These are phyloP conservation scores for Aureoboletus auriporus DNA, from an alignment of 768 basidiomycete species.

Conservation along the genomic window DNA sequence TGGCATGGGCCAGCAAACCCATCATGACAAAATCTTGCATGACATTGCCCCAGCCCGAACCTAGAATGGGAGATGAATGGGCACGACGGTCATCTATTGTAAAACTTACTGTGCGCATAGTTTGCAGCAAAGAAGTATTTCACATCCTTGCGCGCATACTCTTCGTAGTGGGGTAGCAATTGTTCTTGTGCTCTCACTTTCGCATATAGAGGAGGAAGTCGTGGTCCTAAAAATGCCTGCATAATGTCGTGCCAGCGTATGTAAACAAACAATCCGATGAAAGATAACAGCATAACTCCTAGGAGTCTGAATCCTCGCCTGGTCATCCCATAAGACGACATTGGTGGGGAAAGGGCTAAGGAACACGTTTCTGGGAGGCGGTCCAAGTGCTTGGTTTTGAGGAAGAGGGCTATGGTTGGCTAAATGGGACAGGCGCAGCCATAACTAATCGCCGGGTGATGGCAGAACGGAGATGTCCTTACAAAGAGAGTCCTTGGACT, in stretches of 20 bases:
- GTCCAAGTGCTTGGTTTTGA: slow-evolving; percentile 4
- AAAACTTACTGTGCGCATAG: slow-evolving; percentile 36
- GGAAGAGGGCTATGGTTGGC: background rate
- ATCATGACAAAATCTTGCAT: slow-evolving; percentile 40
- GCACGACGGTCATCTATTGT: background rate
- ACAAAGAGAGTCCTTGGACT: background rate
- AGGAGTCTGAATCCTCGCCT: slow-evolving; percentile 23
- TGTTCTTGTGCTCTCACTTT: slow-evolving; percentile 36
- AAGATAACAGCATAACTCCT: slow-evolving; percentile 2
- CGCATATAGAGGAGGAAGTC: slow-evolving; percentile 41
- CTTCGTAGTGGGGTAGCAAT: slow-evolving; percentile 38
- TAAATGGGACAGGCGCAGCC: background rate
- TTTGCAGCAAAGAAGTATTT: slow-evolving; percentile 48
- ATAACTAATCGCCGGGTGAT: background rate
- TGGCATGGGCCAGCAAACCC: slow-evolving; percentile 30
- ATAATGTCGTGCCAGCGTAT: slow-evolving; percentile 5
- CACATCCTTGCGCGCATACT: slow-evolving; percentile 30
- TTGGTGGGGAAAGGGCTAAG: slow-evolving; percentile 2
- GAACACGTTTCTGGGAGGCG: background rate
- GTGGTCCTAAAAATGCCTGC: background rate
- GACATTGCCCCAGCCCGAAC: slow-evolving; percentile 38
- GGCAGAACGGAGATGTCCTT: background rate
- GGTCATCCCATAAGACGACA: slow-evolving; percentile 20
- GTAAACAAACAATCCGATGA: slow-evolving; percentile 14
- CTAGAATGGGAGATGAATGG: slow-evolving; percentile 15